phyloP scores from a whole-genome alignment of 768 basidiomycete genomes.

The Dendrothele bispora region DNA sequence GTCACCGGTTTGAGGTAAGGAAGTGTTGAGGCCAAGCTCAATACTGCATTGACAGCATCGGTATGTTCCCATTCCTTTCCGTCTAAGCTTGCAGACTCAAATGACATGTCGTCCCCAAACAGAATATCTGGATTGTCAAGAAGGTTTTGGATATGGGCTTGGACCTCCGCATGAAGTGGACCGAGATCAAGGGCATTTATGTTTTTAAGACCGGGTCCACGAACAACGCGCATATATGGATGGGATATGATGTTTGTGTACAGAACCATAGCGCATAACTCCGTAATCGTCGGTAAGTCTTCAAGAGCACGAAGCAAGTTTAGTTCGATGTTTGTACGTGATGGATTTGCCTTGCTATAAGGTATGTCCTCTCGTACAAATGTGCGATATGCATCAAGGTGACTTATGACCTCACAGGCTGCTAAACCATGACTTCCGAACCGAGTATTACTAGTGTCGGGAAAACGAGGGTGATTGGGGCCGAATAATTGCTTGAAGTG shows the following conservation, averaged over 20 bases:
- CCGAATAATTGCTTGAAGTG: slow-evolving; percentile 17
- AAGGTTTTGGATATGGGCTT: slow-evolving; percentile 5
- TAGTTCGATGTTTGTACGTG: slow-evolving; percentile 21
- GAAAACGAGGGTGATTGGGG: slow-evolving; percentile 17
- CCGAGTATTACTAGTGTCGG: slow-evolving; percentile 32
- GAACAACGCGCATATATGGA: slow-evolving; percentile 26
- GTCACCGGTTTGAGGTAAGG: slow-evolving; percentile 1
- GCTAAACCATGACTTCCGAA: slow-evolving; percentile 26
- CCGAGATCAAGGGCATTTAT: slow-evolving; percentile 27
- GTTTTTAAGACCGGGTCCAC: slow-evolving; percentile 6
- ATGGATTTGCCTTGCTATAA: slow-evolving; percentile 24
- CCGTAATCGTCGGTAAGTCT: slow-evolving; percentile 24
- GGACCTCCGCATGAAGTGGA: slow-evolving; percentile 7
- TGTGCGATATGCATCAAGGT: slow-evolving; percentile 17
- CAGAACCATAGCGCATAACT: slow-evolving; percentile 23
- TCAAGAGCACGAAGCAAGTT: slow-evolving; percentile 26
- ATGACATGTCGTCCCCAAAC: background rate
- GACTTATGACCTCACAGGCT: slow-evolving; percentile 21
- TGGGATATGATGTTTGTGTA: slow-evolving; percentile 25
- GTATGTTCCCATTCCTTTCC: slow-evolving; percentile 7
- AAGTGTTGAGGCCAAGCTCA: background rate
- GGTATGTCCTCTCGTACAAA: slow-evolving; percentile 22
- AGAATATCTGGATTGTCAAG: slow-evolving; percentile 8
- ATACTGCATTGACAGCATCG: slow-evolving; percentile 10
- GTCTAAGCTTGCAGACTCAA: slow-evolving; percentile 7